Evolutionary conservation across 1,284 basidiomycete genomes (phyloP).

Genomic region (Phellinidium pouzarii): DNA sequence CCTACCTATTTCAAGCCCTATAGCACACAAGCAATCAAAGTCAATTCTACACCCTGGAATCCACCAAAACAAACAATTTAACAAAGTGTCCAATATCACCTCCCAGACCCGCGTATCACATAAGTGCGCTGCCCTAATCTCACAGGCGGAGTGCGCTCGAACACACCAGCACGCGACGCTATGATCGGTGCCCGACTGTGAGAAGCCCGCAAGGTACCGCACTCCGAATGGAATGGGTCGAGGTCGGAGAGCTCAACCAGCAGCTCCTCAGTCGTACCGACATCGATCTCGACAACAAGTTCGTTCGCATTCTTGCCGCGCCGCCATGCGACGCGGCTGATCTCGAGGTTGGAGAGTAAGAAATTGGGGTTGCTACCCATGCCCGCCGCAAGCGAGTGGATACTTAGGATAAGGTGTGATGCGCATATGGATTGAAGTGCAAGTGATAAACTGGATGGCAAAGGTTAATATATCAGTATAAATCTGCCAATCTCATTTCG

Average conservation of each 20-base stretch:
- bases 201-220: not conserved
- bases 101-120: not conserved
- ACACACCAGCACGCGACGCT: not conserved
- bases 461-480: not conserved
- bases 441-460: constrained; percentile 22
- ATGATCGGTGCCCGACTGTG: not conserved
- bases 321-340: constrained; percentile 27
- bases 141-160: not conserved
- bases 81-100: too few species aligned
- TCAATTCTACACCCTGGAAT: too few species aligned
- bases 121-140: not conserved
- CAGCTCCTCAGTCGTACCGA: not conserved
- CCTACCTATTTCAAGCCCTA: too few species aligned
- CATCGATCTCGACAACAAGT: constrained; percentile 25
- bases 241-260: constrained; percentile 6
- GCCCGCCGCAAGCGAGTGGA: constrained; percentile 27
- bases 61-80: too few species aligned
- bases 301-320: constrained; percentile 22
- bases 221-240: not conserved
- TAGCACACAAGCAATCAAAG: too few species aligned
- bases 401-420: constrained; percentile 29
- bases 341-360: constrained; percentile 29
- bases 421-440: constrained; percentile 24
- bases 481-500: not conserved
- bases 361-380: constrained; percentile 25